Percentiles rank a stretch among this genome's conserved stretches.
These are phyloP conservation scores for Basidioascus undulatus DNA, from an alignment of 768 basidiomycete species.

Conservation along the genomic window DNA sequence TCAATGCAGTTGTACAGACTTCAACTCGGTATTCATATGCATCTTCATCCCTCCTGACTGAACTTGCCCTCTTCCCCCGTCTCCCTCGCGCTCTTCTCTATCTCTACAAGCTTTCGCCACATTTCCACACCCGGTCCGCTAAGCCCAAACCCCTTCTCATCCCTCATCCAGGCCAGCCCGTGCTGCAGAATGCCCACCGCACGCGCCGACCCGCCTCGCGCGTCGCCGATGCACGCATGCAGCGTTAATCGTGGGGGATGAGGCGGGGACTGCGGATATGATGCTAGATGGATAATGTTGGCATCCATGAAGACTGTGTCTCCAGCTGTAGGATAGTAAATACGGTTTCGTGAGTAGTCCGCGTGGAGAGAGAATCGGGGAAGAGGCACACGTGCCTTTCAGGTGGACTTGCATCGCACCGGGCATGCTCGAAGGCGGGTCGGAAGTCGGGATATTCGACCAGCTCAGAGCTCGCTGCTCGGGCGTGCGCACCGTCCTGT, in stretches of 20 bases:
- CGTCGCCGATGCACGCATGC: constrained; percentile 42
- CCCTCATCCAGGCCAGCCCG: constrained; percentile 42
- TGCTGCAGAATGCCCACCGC: constrained; percentile 56
- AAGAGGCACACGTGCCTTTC: constrained; percentile 23
- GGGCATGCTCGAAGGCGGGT: constrained; percentile 50
- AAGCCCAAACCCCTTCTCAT: constrained; percentile 21
- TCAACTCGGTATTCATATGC: too few species aligned
- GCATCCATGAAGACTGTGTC: constrained; percentile 60
- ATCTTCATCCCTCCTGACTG: too few species aligned
- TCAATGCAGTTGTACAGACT: too few species aligned
- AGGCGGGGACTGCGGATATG: constrained; percentile 28
- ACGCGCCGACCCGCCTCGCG: constrained; percentile 33
- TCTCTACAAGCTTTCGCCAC: too few species aligned
- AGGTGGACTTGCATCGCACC: constrained; percentile 33
- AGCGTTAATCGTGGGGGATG: constrained; percentile 46
- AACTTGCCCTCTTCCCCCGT: constrained; percentile 45
- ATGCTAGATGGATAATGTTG: constrained; percentile 52
- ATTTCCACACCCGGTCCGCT: too few species aligned
- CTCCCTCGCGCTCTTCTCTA: constrained; percentile 20
- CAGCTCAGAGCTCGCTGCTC: constrained; percentile 34
- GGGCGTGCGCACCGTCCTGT: constrained; percentile 30
- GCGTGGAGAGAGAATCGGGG: not conserved
- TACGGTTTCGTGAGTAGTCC: not conserved
- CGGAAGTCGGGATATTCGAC: constrained; percentile 26
- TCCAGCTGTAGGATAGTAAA: constrained; percentile 25